Conservation (phyloP, 2,329 filamentous ascomycete species). For the Sclerotinia minor region DNA sequence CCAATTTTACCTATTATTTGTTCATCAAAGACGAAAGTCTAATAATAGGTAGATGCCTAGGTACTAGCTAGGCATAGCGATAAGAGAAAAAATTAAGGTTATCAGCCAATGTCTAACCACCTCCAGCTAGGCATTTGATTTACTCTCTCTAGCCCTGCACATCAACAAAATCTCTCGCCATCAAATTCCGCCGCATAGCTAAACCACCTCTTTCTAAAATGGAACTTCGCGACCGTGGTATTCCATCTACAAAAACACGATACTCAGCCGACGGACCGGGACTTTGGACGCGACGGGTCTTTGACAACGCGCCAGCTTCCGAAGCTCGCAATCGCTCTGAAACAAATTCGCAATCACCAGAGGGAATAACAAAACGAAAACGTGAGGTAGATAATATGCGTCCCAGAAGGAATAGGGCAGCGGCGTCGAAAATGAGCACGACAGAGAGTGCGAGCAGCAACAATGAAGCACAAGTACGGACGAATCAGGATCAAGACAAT, state of each 20-base stretch:
- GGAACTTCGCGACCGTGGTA: slow-evolving; percentile 20
- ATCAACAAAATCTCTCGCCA: slow-evolving; percentile 16
- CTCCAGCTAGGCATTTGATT: slow-evolving; percentile 9
- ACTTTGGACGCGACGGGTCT: slow-evolving; percentile 8
- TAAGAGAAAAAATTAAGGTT: slow-evolving; percentile 18
- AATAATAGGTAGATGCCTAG: not conserved
- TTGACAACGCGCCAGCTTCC: not conserved
- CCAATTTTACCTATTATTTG: not conserved
- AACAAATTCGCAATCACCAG: slow-evolving; percentile 1
- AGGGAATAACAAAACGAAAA: slow-evolving; percentile 11
- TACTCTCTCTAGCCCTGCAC: slow-evolving; percentile 12
- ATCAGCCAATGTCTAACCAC: slow-evolving; percentile 9
- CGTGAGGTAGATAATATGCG: slow-evolving; percentile 12
- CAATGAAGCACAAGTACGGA: not conserved
- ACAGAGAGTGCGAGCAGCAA: not conserved
- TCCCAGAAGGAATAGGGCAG: not conserved
- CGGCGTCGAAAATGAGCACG: not conserved
- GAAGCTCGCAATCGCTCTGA: slow-evolving; percentile 6
- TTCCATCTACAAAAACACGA: slow-evolving; percentile 10
- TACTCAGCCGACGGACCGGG: slow-evolving; percentile 18
- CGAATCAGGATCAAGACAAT: not conserved
- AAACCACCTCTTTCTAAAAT: slow-evolving; percentile 11
- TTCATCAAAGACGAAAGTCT: not conserved
- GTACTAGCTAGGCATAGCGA: not conserved
- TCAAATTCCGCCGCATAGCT: not conserved